phyloP scores from a whole-genome alignment of 2,329 filamentous ascomycete species.

The Myotisia sp. region DNA sequence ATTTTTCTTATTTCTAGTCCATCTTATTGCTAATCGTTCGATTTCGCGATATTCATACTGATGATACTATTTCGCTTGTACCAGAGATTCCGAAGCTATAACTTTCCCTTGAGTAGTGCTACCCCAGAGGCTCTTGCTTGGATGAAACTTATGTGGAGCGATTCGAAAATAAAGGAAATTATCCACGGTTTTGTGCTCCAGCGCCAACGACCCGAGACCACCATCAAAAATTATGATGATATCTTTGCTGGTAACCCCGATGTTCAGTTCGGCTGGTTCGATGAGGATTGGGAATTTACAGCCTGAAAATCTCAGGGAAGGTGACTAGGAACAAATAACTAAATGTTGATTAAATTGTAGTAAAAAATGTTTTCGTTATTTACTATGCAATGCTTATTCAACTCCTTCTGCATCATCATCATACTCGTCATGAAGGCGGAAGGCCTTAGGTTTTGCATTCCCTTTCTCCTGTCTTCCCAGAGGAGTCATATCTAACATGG shows the following conservation, averaged over 20 bases:
- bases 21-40: too few species aligned
- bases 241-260: slow-evolving; percentile 18
- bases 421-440: too few species aligned
- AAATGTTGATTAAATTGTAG: not conserved
- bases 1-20: not conserved
- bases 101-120: slow-evolving; percentile 18
- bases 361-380: too few species aligned
- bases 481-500: too few species aligned
- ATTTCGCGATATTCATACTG: too few species aligned
- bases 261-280: slow-evolving; percentile 17
- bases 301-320: too few species aligned
- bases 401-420: too few species aligned
- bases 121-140: slow-evolving; percentile 18
- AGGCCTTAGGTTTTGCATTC: too few species aligned
- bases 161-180: slow-evolving; percentile 16
- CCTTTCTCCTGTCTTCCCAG: too few species aligned
- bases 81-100: slow-evolving; percentile 23
- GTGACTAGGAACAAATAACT: too few species aligned
- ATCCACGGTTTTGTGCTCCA: slow-evolving; percentile 18
- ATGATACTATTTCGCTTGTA: too few species aligned
- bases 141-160: slow-evolving; percentile 25
- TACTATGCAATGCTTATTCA: too few species aligned
- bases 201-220: slow-evolving; percentile 17
- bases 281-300: slow-evolving; percentile 20
- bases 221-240: slow-evolving; percentile 20